phyloP scores from a whole-genome alignment of 2,329 filamentous ascomycete species.

The Fusarium zealandicum region DNA sequence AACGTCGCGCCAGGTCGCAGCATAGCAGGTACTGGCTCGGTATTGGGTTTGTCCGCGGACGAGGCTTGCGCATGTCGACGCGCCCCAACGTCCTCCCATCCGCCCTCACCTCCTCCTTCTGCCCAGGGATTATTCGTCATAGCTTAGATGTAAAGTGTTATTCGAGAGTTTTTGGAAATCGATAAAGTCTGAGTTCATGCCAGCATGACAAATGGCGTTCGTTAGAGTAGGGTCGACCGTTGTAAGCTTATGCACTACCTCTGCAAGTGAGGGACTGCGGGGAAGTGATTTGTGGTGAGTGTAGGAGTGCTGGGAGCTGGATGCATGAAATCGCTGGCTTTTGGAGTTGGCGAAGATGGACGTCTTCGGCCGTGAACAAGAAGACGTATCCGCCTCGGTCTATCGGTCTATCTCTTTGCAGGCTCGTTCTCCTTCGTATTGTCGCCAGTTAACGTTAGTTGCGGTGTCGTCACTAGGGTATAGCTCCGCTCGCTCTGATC shows the following conservation, averaged over 20 bases:
- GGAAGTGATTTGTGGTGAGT: conserved; percentile 23
- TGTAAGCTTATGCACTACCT: conserved; percentile 20
- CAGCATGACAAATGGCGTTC: conserved; percentile 17
- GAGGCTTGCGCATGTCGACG: conserved; percentile 20
- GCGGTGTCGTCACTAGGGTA: conserved; percentile 40
- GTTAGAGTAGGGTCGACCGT: not conserved
- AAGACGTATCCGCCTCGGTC: not conserved
- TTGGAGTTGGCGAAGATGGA: not conserved
- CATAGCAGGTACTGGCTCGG: conserved; percentile 41
- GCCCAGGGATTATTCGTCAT: conserved; percentile 40
- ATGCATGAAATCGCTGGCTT: conserved; percentile 13
- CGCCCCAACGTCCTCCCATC: conserved; percentile 37
- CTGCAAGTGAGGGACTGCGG: conserved; percentile 18
- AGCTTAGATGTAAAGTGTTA: not conserved
- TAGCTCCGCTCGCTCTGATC: conserved; percentile 26
- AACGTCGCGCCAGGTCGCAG: conserved; percentile 44
- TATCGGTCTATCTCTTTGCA: not conserved
- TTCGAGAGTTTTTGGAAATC: conserved; percentile 11
- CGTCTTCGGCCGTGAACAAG: not conserved
- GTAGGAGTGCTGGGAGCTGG: conserved; percentile 8
- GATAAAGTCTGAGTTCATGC: conserved; percentile 5
- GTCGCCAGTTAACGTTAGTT: conserved; percentile 23
- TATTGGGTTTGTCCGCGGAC: not conserved
- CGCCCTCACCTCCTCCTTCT: conserved; percentile 30
- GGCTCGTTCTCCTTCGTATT: conserved; percentile 16